Percentiles rank a stretch among this genome's conserved stretches.
phyloP scores from a whole-genome alignment of 345 rosid genomes.

The Viola odorata region DNA sequence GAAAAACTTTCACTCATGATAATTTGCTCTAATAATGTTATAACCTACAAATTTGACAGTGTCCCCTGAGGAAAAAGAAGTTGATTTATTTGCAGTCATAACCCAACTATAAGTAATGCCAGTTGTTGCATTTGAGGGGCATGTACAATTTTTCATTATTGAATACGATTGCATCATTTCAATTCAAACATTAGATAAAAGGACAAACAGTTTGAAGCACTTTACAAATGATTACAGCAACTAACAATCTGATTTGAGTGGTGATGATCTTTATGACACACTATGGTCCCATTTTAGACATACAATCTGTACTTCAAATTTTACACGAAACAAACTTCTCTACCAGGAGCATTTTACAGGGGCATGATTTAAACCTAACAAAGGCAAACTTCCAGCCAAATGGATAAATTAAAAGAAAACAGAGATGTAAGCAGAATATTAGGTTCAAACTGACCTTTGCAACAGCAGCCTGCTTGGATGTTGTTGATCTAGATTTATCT shows the following conservation, averaged over 20 bases:
- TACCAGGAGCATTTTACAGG: slow-evolving; percentile 1
- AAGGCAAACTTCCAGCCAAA: slow-evolving; percentile 1
- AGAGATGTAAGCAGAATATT: not conserved
- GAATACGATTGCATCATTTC: too few species aligned
- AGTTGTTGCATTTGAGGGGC: too few species aligned
- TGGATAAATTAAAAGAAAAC: too few species aligned
- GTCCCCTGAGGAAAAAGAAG: too few species aligned
- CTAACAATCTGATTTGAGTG: not conserved
- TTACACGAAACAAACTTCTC: not conserved
- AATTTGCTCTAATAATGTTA: too few species aligned
- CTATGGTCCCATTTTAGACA: not conserved
- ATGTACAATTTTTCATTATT: too few species aligned
- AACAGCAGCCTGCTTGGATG: slow-evolving; percentile 75
- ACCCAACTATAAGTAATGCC: too few species aligned
- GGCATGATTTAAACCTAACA: not conserved
- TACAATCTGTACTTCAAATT: not conserved
- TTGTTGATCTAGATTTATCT: slow-evolving; percentile 65
- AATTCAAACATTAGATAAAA: too few species aligned
- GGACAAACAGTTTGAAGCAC: too few species aligned
- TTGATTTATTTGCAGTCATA: too few species aligned
- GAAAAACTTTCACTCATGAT: too few species aligned
- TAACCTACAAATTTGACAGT: too few species aligned
- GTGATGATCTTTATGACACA: not conserved
- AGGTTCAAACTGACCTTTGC: slow-evolving; percentile 50
- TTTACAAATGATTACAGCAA: not conserved